phyloP scores from a whole-genome alignment of 805 yeast species.

The Barnettozyma californica region DNA sequence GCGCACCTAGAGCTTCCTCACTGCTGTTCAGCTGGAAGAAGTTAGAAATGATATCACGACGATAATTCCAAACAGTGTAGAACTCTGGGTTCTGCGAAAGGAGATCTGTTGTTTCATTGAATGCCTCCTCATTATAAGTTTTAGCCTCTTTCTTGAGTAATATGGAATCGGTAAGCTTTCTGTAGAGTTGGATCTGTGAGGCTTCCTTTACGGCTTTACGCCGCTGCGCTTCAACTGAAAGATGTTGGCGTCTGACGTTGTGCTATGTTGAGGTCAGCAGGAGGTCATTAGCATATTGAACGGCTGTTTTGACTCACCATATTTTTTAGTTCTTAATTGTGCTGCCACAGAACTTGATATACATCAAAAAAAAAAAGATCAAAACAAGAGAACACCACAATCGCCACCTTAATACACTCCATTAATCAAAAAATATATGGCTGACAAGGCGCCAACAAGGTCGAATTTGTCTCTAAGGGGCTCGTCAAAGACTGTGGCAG shows the following conservation, averaged over 20 bases:
- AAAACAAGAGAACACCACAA: constrained; percentile 49
- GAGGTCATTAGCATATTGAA: background rate
- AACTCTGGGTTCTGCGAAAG: constrained; percentile 75
- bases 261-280: constrained; percentile 38
- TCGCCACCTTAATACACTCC: no score
- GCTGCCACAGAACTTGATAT: background rate
- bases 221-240: constrained; percentile 49
- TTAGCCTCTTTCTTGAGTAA: constrained; percentile 31
- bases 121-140: constrained; percentile 32
- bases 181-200: constrained; percentile 52
- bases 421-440: constrained; percentile 41
- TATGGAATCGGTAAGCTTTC: constrained; percentile 37
- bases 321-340: background rate
- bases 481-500: constrained; percentile 72
- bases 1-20: constrained; percentile 22
- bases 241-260: constrained; percentile 57
- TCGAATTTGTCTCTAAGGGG: constrained; percentile 55
- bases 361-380: background rate
- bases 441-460: constrained; percentile 58
- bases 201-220: constrained; percentile 55
- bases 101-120: constrained; percentile 51
- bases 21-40: constrained; percentile 14
- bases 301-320: background rate
- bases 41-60: constrained; percentile 59
- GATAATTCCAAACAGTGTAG: constrained; percentile 84